Evolutionary conservation across 2,329 filamentous ascomycete species (phyloP), one percentile per base, ranked within the genome.

Genomic region (Stagonosporopsis vannaccii): DNA sequence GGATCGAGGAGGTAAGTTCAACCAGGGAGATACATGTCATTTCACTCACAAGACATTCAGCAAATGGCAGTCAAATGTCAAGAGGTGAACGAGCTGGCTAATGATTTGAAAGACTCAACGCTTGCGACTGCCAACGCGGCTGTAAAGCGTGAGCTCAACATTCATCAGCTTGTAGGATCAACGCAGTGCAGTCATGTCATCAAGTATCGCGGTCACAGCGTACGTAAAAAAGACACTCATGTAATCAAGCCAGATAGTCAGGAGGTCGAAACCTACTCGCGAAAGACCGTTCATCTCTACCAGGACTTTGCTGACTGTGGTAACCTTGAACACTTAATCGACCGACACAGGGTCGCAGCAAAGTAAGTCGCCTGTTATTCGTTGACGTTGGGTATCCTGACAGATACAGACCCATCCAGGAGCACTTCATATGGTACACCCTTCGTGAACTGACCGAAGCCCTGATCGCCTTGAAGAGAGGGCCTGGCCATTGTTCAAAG

Each of bases 381-480:
- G 15, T 23, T 26, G 17, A 3, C 1, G 12, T 19, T 6, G 37
- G 2, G 19, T 17, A 7, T n/a, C 33, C 41, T 44, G 15, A 44
- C 26, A 32, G 41, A 7, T 6, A 13, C 26, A 46, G 44, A 35
- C 44, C 44, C 12, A 28, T 46, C 5, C 17, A 46, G 15, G 32
- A 37, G 25, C 43, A 45, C 15, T 45, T 46, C n/a, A 46, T 46
- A 6, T 46, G 44, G 44, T 46, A 46, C 11, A 37, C 32, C 11
- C 13, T 36, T 13, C 44, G 44, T 19, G 44, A 46, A 8, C 30
- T 46, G 15, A 37, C 44, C 12, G 44, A 46, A 46, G 44, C 44
- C 26, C 12, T 46, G 13, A 37, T 46, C 28, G 22, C 44, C 19
- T 22, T 46, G 12, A 17, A 46, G 6, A 17, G 19, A 12, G 44